A percentile compares a stretch with the other conserved stretches of the same genome.
Conservation (phyloP, 73 alveolate genomes). For the Tetrahymena malaccensis region DNA sequence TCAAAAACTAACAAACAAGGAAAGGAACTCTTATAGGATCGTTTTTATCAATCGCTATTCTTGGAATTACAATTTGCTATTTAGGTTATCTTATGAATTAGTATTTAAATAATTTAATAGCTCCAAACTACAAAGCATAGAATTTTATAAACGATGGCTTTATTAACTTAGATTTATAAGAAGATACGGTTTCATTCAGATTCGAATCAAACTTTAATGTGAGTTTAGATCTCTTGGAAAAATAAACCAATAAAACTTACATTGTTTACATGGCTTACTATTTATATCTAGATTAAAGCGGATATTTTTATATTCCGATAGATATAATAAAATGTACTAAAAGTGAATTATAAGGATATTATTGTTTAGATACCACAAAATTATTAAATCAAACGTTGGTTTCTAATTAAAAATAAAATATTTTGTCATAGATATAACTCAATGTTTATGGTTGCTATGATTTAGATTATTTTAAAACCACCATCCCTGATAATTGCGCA, state of each 20-base stretch:
- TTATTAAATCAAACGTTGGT: not conserved
- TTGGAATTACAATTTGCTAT: not conserved
- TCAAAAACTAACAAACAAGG: too few relatives aligned
- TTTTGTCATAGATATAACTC: not conserved
- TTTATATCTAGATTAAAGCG: too few relatives aligned
- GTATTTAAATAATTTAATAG: not conserved
- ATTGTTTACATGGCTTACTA: not conserved
- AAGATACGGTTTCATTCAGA: not conserved
- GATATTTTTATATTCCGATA: not conserved
- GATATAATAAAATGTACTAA: not conserved
- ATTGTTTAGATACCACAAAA: not conserved
- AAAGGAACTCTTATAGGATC: not conserved
- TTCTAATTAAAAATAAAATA: not conserved
- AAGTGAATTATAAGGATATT: not conserved
- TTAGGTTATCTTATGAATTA: too few relatives aligned
- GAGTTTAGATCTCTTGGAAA: not conserved
- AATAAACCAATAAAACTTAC: not conserved
- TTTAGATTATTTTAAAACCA: not conserved
- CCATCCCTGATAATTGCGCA: not conserved
- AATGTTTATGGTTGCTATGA: not conserved
- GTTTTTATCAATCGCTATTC: not conserved
- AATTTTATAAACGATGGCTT: not conserved
- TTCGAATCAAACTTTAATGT: not conserved
- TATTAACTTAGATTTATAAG: not conserved
- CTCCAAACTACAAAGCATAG: not conserved